phyloP scores from a whole-genome alignment of 2,329 filamentous ascomycete genomes.

The Hymenoscyphus fructigenus region DNA sequence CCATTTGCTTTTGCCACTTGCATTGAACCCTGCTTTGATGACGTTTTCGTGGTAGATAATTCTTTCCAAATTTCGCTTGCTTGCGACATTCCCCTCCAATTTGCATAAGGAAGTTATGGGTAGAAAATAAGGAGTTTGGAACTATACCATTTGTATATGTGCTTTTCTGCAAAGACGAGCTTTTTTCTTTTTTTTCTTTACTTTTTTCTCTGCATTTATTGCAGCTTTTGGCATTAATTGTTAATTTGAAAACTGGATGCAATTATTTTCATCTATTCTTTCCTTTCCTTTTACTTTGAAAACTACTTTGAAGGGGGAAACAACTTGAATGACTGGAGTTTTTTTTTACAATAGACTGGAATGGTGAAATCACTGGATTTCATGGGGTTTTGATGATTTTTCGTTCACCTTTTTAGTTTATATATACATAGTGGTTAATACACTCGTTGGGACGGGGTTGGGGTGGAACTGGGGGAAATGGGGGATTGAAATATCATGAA shows the following conservation, averaged over 20 bases:
- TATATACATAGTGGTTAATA: not conserved
- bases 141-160: conserved; percentile 5
- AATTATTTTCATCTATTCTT: not conserved
- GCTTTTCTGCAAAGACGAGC: not conserved
- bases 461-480: not conserved
- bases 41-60: conserved; percentile 67
- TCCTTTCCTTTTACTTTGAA: not conserved
- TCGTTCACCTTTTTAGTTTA: not conserved
- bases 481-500: not conserved
- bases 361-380: not conserved
- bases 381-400: not conserved
- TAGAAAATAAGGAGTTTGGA: conserved; percentile 3
- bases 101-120: not conserved
- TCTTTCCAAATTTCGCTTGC: not conserved
- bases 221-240: not conserved
- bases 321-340: too few species aligned
- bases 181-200: not conserved
- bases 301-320: too few species aligned
- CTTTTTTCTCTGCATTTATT: not conserved
- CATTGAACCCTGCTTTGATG: conserved; percentile 77
- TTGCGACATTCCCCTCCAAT: not conserved
- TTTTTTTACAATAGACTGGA: not conserved
- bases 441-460: not conserved
- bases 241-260: too few species aligned
- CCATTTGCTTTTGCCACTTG: conserved; percentile 70